These are phyloP conservation scores for Chaetothyriales sp. DNA, from an alignment of 2,329 filamentous ascomycete species.

Conservation along the genomic window DNA sequence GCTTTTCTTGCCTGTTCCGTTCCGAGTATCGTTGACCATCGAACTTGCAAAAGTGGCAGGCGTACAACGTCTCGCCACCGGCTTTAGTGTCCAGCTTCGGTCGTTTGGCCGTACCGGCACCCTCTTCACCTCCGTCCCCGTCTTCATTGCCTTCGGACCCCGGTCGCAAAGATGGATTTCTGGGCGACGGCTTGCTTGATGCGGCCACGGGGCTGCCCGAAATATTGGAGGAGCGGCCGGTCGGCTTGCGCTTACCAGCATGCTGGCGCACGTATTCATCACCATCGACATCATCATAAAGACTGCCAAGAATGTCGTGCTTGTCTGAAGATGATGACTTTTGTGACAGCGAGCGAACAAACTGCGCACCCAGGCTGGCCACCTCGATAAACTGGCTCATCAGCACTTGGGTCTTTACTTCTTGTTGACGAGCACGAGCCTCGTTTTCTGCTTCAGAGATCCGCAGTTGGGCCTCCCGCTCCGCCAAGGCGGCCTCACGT, in stretches of 20 bases:
- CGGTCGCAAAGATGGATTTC: conserved; percentile 1
- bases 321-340: not conserved
- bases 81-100: conserved; percentile 9
- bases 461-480: conserved; percentile 12
- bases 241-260: not conserved
- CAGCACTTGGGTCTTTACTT: not conserved
- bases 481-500: conserved; percentile 11
- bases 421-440: not conserved
- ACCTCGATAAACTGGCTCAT: not conserved
- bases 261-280: not conserved
- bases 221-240: not conserved
- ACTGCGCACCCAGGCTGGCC: not conserved
- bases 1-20: conserved; percentile 12
- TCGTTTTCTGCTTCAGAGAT: conserved; percentile 8
- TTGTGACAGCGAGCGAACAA: not conserved
- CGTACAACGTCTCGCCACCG: conserved; percentile 8
- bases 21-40: conserved; percentile 15
- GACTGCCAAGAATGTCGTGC: not conserved
- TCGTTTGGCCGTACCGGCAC: conserved; percentile 13
- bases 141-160: conserved; percentile 12
- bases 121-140: conserved; percentile 11
- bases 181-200: not conserved
- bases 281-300: not conserved
- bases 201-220: not conserved
- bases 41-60: conserved; percentile 16